Conservation (phyloP, 2,329 filamentous ascomycete species). For the Sclerotinia minor region DNA sequence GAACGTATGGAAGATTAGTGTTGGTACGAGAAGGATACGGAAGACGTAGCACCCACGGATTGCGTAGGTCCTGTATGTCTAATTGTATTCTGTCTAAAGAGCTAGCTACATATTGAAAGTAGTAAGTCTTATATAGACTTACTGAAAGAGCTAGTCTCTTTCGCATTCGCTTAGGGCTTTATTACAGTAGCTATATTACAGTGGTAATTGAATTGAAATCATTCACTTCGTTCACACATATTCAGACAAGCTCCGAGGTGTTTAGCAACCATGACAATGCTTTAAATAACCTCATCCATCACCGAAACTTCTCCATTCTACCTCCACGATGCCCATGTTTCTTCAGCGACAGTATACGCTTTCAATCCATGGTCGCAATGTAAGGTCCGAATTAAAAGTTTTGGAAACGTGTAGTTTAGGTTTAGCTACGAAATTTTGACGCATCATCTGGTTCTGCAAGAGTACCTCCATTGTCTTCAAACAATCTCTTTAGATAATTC, state of each 20-base stretch:
- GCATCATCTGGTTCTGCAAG: not conserved
- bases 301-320: not conserved
- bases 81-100: too few relatives aligned
- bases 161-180: too few relatives aligned
- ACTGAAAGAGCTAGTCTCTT: too few relatives aligned
- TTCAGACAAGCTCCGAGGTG: not conserved
- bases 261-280: not conserved
- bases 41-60: too few relatives aligned
- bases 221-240: too few relatives aligned
- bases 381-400: not conserved
- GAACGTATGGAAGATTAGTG: too few relatives aligned
- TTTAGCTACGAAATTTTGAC: not conserved
- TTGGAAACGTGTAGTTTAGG: not conserved
- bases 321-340: slow-evolving; percentile 2
- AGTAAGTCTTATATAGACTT: too few relatives aligned
- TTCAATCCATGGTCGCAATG: not conserved
- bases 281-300: not conserved
- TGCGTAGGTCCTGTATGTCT: too few relatives aligned
- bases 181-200: too few relatives aligned
- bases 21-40: too few relatives aligned
- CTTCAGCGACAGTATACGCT: not conserved
- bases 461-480: slow-evolving; percentile 20
- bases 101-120: too few relatives aligned
- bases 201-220: too few relatives aligned
- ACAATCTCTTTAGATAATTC: slow-evolving; percentile 15